phyloP scores from a whole-genome alignment of 192 early-diverging fungal species.

The Linnemannia zychae region DNA sequence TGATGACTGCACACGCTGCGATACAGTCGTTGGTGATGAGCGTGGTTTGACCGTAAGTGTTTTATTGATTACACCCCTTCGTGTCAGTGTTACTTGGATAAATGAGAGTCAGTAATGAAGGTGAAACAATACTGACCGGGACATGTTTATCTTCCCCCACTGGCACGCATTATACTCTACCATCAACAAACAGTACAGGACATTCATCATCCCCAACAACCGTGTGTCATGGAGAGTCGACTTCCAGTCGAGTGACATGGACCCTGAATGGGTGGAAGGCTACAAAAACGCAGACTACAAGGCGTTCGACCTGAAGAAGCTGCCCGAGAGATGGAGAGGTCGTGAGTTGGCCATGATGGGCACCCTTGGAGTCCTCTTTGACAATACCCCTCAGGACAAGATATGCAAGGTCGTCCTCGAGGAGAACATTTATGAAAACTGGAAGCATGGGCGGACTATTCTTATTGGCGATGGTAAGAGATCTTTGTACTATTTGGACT shows the following conservation, averaged over 20 bases:
- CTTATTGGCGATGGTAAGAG: constrained; percentile 48
- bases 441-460: constrained; percentile 34
- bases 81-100: too few relatives aligned
- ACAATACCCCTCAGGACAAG: constrained; percentile 28
- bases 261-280: constrained; percentile 17
- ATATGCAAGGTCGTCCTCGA: constrained; percentile 49
- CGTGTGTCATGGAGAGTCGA: constrained; percentile 33
- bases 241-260: constrained; percentile 23
- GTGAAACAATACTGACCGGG: not conserved
- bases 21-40: constrained; percentile 36
- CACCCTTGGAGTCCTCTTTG: constrained; percentile 24
- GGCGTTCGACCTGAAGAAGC: constrained; percentile 1
- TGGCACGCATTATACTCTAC: not conserved
- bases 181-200: constrained; percentile 3
- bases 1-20: constrained; percentile 31
- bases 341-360: constrained; percentile 46
- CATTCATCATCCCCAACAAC: constrained; percentile 27
- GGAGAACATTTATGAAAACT: constrained; percentile 35
- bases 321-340: constrained; percentile 17
- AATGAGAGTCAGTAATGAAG: not conserved
- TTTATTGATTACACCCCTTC: not conserved
- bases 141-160: not conserved
- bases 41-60: constrained; percentile 34
- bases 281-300: constrained; percentile 43
- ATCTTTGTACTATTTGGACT: not conserved